phyloP scores from a whole-genome alignment of 306 rosid genomes.

The Quercus gilva region DNA sequence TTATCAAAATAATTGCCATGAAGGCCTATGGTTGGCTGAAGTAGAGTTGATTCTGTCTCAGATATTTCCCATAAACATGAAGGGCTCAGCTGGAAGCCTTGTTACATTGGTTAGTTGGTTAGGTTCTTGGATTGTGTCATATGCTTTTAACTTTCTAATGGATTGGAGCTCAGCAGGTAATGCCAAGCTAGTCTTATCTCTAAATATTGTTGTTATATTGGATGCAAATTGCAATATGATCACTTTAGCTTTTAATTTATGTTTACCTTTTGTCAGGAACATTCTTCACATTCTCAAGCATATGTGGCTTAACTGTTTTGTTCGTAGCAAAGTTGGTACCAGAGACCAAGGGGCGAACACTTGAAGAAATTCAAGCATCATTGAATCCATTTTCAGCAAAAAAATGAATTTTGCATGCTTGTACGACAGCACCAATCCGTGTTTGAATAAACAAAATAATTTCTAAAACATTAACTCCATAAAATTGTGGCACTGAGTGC shows the following conservation, averaged over 20 bases:
- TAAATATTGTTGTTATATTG: too few species aligned
- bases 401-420: too few species aligned
- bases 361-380: slow-evolving; percentile 75
- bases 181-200: too few species aligned
- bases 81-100: background rate
- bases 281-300: slow-evolving; percentile 53
- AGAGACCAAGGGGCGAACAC: slow-evolving; percentile 73
- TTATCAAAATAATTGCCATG: too few species aligned
- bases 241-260: too few species aligned
- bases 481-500: too few species aligned
- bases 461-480: too few species aligned
- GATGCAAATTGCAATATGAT: too few species aligned
- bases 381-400: slow-evolving; percentile 2
- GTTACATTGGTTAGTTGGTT: background rate
- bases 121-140: background rate
- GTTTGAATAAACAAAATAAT: too few species aligned
- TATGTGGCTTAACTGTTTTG: slow-evolving; percentile 53
- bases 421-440: too few species aligned
- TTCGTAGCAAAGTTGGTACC: slow-evolving; percentile 69
- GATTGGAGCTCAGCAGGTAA: background rate
- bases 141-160: background rate
- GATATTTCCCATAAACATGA: slow-evolving; percentile 14
- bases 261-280: slow-evolving; percentile 39
- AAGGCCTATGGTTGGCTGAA: too few species aligned
- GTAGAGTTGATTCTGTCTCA: background rate